phyloP scores from a whole-genome alignment of 75 land plant genomes.

The Larix kaempferi region DNA sequence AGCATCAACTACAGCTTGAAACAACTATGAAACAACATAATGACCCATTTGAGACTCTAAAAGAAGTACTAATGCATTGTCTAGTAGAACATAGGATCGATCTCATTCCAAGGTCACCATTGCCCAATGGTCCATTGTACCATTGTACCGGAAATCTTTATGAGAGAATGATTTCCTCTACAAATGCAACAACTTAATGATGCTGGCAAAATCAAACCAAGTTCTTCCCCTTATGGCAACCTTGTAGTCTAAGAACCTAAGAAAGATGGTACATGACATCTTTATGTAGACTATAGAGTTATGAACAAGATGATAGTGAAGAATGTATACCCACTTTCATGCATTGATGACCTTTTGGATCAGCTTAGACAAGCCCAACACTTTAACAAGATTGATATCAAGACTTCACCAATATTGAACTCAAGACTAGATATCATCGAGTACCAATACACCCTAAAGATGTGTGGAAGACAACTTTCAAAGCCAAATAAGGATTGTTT shows the following conservation, averaged over 20 bases:
- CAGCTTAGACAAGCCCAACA: not conserved
- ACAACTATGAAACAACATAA: too few species aligned
- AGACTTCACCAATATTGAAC: too few species aligned
- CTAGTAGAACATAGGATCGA: not conserved
- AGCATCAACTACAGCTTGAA: too few species aligned
- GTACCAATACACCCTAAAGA: too few species aligned
- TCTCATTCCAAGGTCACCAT: not conserved
- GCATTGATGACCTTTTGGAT: slow-evolving; percentile 10
- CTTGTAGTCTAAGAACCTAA: slow-evolving; percentile 6
- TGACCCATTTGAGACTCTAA: too few species aligned
- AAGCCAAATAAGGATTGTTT: too few species aligned
- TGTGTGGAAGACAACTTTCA: too few species aligned
- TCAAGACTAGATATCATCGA: slow-evolving; percentile 4
- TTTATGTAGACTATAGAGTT: slow-evolving; percentile 11
- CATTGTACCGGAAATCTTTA: not conserved
- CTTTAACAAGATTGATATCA: slow-evolving; percentile 5
- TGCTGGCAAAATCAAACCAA: slow-evolving; percentile 10
- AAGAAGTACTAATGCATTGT: not conserved
- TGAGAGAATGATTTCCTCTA: not conserved
- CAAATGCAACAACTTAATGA: not conserved
- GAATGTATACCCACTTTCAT: slow-evolving; percentile 5
- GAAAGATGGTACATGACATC: not conserved
- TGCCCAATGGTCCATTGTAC: not conserved
- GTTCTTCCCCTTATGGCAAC: slow-evolving; percentile 6
- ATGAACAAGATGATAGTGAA: slow-evolving; percentile 9